Evolutionary conservation across 2,329 filamentous ascomycete species (phyloP).

Genomic region (Cercospora zeae-maydis): DNA sequence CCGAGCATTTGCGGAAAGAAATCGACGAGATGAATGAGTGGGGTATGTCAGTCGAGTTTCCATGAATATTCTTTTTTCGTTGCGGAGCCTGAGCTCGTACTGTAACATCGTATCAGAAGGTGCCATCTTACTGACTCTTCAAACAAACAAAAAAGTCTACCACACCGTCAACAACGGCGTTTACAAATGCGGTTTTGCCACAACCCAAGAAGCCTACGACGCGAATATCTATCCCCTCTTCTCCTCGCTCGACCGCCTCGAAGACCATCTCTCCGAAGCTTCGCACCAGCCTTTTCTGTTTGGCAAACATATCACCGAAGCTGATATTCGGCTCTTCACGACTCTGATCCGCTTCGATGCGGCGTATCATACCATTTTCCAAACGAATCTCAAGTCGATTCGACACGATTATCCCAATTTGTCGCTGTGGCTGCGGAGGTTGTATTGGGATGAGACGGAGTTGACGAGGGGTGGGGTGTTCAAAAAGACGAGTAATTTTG

Average conservation of each 20-base stretch:
- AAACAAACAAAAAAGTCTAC: slow-evolving; percentile 41
- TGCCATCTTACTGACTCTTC: too few species aligned
- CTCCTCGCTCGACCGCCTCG: slow-evolving; percentile 69
- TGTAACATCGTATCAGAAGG: too few species aligned
- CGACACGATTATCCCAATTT: slow-evolving; percentile 56
- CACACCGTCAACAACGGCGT: slow-evolving; percentile 48
- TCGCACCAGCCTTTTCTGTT: slow-evolving; percentile 64
- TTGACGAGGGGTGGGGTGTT: slow-evolving; percentile 42
- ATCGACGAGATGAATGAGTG: slow-evolving; percentile 78
- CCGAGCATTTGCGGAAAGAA: slow-evolving; percentile 56
- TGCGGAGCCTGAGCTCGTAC: too few species aligned
- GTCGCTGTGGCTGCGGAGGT: slow-evolving; percentile 45
- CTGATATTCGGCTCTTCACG: slow-evolving; percentile 46
- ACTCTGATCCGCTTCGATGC: slow-evolving; percentile 70
- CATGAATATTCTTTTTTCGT: background rate
- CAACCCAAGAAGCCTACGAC: slow-evolving; percentile 77
- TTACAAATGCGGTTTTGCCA: slow-evolving; percentile 67
- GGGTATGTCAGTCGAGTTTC: slow-evolving; percentile 43
- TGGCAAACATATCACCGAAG: slow-evolving; percentile 72
- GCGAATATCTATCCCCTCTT: slow-evolving; percentile 70
- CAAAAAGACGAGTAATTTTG: slow-evolving; percentile 45
- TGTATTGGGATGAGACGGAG: slow-evolving; percentile 48
- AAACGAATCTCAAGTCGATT: slow-evolving; percentile 64
- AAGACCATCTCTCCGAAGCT: slow-evolving; percentile 61
- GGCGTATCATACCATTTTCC: slow-evolving; percentile 85